A percentile compares a stretch with the other conserved stretches of the same genome.
Conservation (phyloP, 2,329 filamentous ascomycete species). For the Aureobasidium sp. region DNA sequence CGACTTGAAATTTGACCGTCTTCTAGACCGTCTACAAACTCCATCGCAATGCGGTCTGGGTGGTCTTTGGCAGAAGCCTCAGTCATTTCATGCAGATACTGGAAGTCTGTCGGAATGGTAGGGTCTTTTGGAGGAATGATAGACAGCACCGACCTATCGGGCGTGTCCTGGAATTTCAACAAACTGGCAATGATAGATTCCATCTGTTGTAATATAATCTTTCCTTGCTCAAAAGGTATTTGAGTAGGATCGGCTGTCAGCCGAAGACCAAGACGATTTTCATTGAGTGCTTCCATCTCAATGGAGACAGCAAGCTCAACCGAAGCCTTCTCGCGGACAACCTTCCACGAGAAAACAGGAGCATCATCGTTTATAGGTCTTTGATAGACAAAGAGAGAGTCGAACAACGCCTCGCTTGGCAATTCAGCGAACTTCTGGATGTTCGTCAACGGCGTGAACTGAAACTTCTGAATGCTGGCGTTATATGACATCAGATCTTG, state of each 20-base stretch:
- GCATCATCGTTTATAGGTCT: slow-evolving; percentile 35
- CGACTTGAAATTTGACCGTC: slow-evolving; percentile 37
- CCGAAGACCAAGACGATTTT: slow-evolving; percentile 48
- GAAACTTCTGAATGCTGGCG: slow-evolving; percentile 55
- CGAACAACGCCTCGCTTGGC: slow-evolving; percentile 61
- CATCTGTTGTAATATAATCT: slow-evolving; percentile 60
- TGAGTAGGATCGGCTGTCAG: slow-evolving; percentile 57
- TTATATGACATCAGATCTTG: slow-evolving; percentile 57
- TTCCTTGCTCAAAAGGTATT: slow-evolving; percentile 60
- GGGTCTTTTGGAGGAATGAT: slow-evolving; percentile 53
- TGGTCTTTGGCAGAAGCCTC: slow-evolving; percentile 49
- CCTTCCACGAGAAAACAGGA: slow-evolving; percentile 43
- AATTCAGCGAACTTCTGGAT: slow-evolving; percentile 66
- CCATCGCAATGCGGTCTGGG: slow-evolving; percentile 59
- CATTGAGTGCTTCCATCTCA: slow-evolving; percentile 55
- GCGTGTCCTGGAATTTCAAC: slow-evolving; percentile 27
- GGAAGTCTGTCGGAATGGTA: slow-evolving; percentile 48
- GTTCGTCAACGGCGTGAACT: slow-evolving; percentile 60
- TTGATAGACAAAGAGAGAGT: slow-evolving; percentile 80
- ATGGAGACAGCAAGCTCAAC: slow-evolving; percentile 75
- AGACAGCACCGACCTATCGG: slow-evolving; percentile 46
- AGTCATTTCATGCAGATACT: slow-evolving; percentile 69
- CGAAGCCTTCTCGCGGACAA: slow-evolving; percentile 56
- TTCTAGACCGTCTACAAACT: slow-evolving; percentile 51
- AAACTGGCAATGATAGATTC: slow-evolving; percentile 57